A percentile compares a stretch with the other conserved stretches of the same genome.
These are phyloP conservation scores for Passalora sequoiae DNA, from an alignment of 2,329 filamentous ascomycete species.

Conservation along the genomic window DNA sequence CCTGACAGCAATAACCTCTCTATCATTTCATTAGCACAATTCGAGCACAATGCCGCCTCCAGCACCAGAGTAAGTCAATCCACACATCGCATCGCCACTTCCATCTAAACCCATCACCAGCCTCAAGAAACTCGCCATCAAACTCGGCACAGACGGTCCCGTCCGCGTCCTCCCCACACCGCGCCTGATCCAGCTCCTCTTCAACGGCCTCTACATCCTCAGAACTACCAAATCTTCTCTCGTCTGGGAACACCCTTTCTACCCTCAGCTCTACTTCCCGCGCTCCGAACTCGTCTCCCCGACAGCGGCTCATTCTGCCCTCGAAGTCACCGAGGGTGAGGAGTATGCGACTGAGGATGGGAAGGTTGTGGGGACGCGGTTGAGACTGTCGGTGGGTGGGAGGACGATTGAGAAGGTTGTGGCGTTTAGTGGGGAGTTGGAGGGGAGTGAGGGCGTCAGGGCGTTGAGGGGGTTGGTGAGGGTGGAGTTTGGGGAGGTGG, in stretches of 20 bases:
- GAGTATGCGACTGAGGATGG: slow-evolving; percentile 17
- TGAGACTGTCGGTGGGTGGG: slow-evolving; percentile 20
- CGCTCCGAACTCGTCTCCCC: slow-evolving; percentile 12
- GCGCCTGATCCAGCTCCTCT: slow-evolving; percentile 32
- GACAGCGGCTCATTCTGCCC: slow-evolving; percentile 6
- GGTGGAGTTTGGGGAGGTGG: slow-evolving; percentile 28
- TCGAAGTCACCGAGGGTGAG: slow-evolving; percentile 21
- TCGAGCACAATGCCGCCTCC: slow-evolving; percentile 1
- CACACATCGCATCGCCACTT: not conserved
- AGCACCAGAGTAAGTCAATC: not conserved
- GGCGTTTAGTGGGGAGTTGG: slow-evolving; percentile 18
- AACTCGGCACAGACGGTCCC: slow-evolving; percentile 39
- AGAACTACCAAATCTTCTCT: slow-evolving; percentile 32
- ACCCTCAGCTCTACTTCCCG: slow-evolving; percentile 38
- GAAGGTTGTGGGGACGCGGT: slow-evolving; percentile 22
- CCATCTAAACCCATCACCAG: slow-evolving; percentile 19
- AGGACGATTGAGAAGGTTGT: slow-evolving; percentile 20
- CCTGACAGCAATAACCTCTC: too few species aligned
- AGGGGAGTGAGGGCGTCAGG: slow-evolving; percentile 12
- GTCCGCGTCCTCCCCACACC: slow-evolving; percentile 29
- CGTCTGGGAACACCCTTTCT: slow-evolving; percentile 44
- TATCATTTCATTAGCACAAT: not conserved
- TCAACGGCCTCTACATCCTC: slow-evolving; percentile 32
- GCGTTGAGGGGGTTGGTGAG: slow-evolving; percentile 23
- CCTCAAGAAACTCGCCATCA: slow-evolving; percentile 39